phyloP scores from a whole-genome alignment of 345 rosid genomes.

The Salix dunnii region DNA sequence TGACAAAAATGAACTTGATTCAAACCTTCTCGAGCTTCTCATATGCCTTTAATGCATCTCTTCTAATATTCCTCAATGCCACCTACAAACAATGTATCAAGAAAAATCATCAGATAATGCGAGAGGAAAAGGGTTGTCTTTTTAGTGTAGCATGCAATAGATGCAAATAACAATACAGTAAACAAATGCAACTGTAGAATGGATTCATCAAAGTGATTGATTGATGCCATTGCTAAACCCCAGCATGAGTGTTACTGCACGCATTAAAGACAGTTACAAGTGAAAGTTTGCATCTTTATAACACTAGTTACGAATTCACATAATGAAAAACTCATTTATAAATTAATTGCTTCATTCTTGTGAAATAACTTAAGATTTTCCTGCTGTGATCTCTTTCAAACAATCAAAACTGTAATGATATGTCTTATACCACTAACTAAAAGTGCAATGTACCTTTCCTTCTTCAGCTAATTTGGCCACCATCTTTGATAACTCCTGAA shows the following conservation, averaged over 20 bases:
- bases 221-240: neutral
- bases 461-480: constrained; percentile 93
- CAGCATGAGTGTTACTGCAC: neutral
- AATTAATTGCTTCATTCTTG: neutral
- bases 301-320: neutral
- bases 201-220: neutral
- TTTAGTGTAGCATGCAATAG: neutral
- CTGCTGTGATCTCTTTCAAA: neutral
- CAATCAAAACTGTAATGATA: neutral
- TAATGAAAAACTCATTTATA: neutral
- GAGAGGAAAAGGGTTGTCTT: neutral
- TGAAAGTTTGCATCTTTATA: neutral
- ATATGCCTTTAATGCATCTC: constrained; percentile 85
- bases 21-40: constrained; percentile 90
- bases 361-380: neutral
- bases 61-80: constrained; percentile 88
- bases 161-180: neutral
- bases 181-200: neutral
- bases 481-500: constrained; percentile 77
- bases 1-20: neutral
- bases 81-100: constrained; percentile 42
- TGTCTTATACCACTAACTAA: constrained; percentile 9
- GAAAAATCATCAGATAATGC: neutral
- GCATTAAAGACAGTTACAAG: neutral
- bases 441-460: constrained; percentile 61